Percentiles rank a stretch among this genome's conserved stretches.
Conservation (phyloP, 169 alveolate species). For the Plasmodium relictum region DNA sequence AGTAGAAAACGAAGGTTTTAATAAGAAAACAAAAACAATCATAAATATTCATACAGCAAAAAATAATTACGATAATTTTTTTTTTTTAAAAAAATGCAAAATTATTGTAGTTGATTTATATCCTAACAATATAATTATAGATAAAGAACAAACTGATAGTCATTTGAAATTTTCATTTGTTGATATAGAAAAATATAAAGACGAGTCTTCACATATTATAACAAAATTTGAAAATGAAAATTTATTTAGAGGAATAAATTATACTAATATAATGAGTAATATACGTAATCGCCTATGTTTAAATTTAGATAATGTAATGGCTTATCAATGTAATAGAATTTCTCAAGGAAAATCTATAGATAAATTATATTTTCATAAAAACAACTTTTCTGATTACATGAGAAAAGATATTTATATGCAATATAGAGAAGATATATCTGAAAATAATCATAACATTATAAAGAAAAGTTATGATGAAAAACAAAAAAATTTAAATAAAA, state of each 20-base stretch:
- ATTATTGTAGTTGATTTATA: constrained; percentile 14
- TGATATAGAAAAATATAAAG: constrained; percentile 26
- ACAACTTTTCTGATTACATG: not conserved
- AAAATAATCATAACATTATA: not conserved
- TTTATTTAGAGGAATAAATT: not conserved
- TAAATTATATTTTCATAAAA: too few relatives aligned
- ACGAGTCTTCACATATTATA: constrained; percentile 12
- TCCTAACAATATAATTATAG: constrained; percentile 27
- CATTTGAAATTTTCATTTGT: constrained; percentile 9
- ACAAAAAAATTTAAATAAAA: not conserved
- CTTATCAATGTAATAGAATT: too few relatives aligned
- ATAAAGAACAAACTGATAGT: constrained; percentile 9
- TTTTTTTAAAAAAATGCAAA: not conserved
- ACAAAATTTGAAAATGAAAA: constrained; percentile 2
- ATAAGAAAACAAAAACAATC: not conserved
- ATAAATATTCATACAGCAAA: not conserved
- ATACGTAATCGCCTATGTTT: not conserved
- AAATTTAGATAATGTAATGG: too few relatives aligned
- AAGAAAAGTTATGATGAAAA: not conserved
- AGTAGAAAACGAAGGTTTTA: constrained; percentile 15
- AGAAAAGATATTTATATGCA: not conserved
- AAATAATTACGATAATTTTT: not conserved
- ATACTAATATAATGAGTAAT: not conserved
- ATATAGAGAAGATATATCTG: not conserved
- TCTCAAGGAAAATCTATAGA: too few relatives aligned